Conservation (phyloP, 2,329 filamentous ascomycete species). For the Bipolaris zeicola region DNA sequence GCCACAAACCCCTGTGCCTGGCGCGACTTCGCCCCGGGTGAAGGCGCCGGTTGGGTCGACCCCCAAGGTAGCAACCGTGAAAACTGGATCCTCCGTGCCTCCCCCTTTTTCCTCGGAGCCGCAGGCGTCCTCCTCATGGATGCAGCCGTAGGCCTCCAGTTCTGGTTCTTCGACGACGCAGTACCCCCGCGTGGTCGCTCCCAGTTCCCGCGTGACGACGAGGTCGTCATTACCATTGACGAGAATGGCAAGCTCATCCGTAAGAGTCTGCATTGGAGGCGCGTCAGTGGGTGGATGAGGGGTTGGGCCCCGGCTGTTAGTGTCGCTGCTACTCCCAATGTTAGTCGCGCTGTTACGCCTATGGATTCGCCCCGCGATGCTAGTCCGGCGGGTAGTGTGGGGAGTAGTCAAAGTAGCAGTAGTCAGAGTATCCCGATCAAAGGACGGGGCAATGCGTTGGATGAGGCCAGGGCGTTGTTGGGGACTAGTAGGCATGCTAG, state of each 20-base stretch:
- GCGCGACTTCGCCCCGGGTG: slow-evolving; percentile 58
- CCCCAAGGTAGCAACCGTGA: slow-evolving; percentile 58
- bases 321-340: slow-evolving; percentile 44
- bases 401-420: not conserved
- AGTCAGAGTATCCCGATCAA: slow-evolving; percentile 37
- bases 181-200: slow-evolving; percentile 23
- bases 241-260: slow-evolving; percentile 37
- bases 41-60: slow-evolving; percentile 66
- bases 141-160: slow-evolving; percentile 66
- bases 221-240: slow-evolving; percentile 55
- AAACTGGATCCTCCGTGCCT: slow-evolving; percentile 63
- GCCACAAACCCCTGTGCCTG: slow-evolving; percentile 68
- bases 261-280: slow-evolving; percentile 59
- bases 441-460: slow-evolving; percentile 30
- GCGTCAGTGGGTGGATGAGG: slow-evolving; percentile 68
- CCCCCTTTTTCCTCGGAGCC: slow-evolving; percentile 70
- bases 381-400: slow-evolving; percentile 18
- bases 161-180: slow-evolving; percentile 62
- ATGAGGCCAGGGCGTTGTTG: slow-evolving; percentile 46
- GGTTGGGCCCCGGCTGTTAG: slow-evolving; percentile 65
- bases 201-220: slow-evolving; percentile 43
- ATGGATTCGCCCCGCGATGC: slow-evolving; percentile 25
- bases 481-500: slow-evolving; percentile 42
- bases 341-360: slow-evolving; percentile 37
- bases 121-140: slow-evolving; percentile 68